phyloP scores from a whole-genome alignment of 371 early-diverging fungal species.

The Blyttiomyces sp. region DNA sequence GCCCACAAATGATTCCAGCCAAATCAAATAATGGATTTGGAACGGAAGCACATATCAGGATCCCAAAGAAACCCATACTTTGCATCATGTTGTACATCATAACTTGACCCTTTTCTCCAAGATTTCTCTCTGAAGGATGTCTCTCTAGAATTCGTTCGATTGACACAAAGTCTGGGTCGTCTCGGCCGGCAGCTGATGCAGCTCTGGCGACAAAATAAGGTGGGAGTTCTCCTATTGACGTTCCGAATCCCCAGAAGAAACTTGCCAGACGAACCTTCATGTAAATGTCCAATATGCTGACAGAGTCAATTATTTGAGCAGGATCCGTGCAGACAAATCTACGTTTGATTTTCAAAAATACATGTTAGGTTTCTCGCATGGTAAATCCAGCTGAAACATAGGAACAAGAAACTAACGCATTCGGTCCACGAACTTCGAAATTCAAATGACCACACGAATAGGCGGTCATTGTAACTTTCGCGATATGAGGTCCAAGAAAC shows the following conservation, averaged over 20 bases:
- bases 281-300: conserved; percentile 52
- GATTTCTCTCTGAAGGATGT: conserved; percentile 33
- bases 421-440: conserved; percentile 63
- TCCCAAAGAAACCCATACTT: conserved; percentile 80
- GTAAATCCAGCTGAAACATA: too few relatives aligned
- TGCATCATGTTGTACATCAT: conserved; percentile 63
- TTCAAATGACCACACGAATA: conserved; percentile 69
- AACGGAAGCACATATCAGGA: conserved; percentile 83
- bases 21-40: conserved; percentile 95
- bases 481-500: conserved; percentile 87
- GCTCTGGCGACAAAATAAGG: conserved; percentile 93
- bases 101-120: conserved; percentile 59
- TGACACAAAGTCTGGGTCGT: conserved; percentile 58
- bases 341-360: too few relatives aligned
- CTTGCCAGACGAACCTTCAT: conserved; percentile 70
- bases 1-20: conserved; percentile 91
- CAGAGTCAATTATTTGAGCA: not conserved
- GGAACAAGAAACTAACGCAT: conserved; percentile 41
- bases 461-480: conserved; percentile 77
- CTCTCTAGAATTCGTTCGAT: conserved; percentile 56
- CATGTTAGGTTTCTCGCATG: too few relatives aligned
- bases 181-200: conserved; percentile 68
- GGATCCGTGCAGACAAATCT: not conserved
- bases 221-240: conserved; percentile 90
- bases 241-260: conserved; percentile 88